These are phyloP conservation scores for Candida krabiensis DNA, from an alignment of 805 yeast species.

Conservation along the genomic window DNA sequence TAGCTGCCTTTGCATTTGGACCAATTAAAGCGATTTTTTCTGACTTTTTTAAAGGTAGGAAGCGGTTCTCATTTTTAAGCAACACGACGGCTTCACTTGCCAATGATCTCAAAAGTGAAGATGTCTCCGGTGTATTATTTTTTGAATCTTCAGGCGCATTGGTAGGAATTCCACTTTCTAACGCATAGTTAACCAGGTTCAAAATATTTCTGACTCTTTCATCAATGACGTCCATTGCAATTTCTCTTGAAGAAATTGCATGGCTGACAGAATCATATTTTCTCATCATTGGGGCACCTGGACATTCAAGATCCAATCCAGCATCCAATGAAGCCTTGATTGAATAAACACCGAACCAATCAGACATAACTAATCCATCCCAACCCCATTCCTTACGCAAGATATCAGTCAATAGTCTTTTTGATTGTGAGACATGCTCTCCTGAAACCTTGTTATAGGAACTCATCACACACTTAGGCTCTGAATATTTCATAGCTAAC, in stretches of 20 bases:
- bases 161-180: constrained; percentile 40
- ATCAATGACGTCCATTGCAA: constrained; percentile 42
- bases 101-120: constrained; percentile 39
- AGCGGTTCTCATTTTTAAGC: constrained; percentile 48
- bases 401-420: constrained; percentile 41
- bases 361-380: constrained; percentile 57
- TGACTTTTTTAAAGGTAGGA: constrained; percentile 45
- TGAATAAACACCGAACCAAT: constrained; percentile 63
- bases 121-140: constrained; percentile 48
- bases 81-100: constrained; percentile 54
- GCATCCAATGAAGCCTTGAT: constrained; percentile 46
- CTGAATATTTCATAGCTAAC: constrained; percentile 50
- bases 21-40: constrained; percentile 55
- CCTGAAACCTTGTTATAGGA: constrained; percentile 63
- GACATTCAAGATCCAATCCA: constrained; percentile 66
- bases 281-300: constrained; percentile 55
- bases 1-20: constrained; percentile 50
- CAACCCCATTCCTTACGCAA: constrained; percentile 57
- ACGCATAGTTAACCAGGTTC: constrained; percentile 44
- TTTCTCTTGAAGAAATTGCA: constrained; percentile 40
- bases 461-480: constrained; percentile 59
- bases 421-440: constrained; percentile 50
- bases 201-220: constrained; percentile 50
- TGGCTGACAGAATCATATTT: constrained; percentile 39
- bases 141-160: constrained; percentile 35